phyloP scores from a whole-genome alignment of 2,329 filamentous ascomycete species.

The Arachnomyces sp. region DNA sequence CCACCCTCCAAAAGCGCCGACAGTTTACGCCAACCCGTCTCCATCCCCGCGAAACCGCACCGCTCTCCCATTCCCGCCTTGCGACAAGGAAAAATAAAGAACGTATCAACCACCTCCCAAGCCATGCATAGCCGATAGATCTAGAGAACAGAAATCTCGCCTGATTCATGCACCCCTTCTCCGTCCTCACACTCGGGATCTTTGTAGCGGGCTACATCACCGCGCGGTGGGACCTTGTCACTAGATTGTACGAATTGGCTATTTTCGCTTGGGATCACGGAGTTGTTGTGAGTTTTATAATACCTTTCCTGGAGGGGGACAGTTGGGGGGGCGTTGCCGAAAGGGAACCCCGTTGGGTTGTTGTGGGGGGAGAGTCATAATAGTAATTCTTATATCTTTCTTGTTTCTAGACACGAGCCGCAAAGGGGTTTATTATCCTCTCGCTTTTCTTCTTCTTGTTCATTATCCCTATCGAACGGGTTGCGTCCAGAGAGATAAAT shows the following conservation, averaged over 20 bases:
- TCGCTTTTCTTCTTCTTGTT: conserved; percentile 78
- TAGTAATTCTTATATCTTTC: conserved; percentile 2
- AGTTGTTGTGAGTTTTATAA: conserved; percentile 63
- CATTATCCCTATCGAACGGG: conserved; percentile 71
- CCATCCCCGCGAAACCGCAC: too few species aligned
- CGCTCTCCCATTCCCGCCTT: too few species aligned
- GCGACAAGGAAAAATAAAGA: too few species aligned
- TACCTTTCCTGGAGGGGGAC: not conserved
- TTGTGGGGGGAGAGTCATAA: too few species aligned
- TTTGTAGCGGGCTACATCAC: conserved; percentile 99
- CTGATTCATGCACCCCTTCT: conserved; percentile 88
- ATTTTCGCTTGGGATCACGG: conserved; percentile 99
- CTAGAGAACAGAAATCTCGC: conserved; percentile 15
- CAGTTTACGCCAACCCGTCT: too few species aligned
- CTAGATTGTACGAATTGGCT: conserved; percentile 89
- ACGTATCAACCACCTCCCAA: too few species aligned
- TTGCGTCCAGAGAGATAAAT: conserved; percentile 71
- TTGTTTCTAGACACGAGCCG: conserved; percentile 60
- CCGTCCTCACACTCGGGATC: conserved; percentile 87
- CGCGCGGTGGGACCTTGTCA: conserved; percentile 97
- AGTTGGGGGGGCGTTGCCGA: too few species aligned
- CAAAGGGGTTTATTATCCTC: conserved; percentile 75
- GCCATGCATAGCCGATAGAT: too few species aligned
- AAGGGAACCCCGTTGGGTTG: too few species aligned
- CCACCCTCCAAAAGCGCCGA: too few species aligned